Conservation (phyloP, 352 stramenopile species). For the Saprolegnia diclina region DNA sequence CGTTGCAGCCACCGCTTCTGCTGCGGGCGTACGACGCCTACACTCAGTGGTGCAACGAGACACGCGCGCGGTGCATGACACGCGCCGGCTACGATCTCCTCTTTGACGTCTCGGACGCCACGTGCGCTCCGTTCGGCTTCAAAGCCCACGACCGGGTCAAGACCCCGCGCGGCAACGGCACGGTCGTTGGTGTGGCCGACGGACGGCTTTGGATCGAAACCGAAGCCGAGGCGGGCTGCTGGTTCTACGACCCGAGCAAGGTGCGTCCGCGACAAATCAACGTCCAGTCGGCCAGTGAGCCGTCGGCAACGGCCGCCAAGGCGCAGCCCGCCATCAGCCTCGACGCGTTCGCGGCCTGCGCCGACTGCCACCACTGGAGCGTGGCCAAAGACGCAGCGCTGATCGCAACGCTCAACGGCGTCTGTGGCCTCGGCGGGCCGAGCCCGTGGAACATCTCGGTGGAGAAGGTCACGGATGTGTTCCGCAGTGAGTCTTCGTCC, state of each 20-base stretch:
- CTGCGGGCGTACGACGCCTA: constrained; percentile 49
- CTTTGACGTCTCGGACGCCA: constrained; percentile 51
- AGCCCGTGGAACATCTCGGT: constrained; percentile 26
- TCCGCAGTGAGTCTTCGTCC: not conserved
- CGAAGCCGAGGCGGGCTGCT: constrained; percentile 64
- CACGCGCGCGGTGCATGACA: constrained; percentile 52
- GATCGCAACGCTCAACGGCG: constrained; percentile 9
- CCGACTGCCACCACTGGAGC: constrained; percentile 23
- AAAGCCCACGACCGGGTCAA: constrained; percentile 52
- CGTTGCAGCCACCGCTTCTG: constrained; percentile 33
- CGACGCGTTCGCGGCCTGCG: not conserved
- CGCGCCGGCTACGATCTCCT: constrained; percentile 52
- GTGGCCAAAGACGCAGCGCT: constrained; percentile 21
- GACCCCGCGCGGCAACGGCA: constrained; percentile 64
- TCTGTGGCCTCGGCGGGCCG: not conserved
- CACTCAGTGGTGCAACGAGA: constrained; percentile 43
- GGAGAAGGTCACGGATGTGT: constrained; percentile 24
- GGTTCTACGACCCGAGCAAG: constrained; percentile 74
- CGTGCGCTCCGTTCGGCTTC: constrained; percentile 44
- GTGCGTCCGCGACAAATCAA: constrained; percentile 32
- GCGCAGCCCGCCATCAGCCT: not conserved
- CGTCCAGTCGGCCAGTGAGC: not conserved
- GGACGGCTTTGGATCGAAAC: constrained; percentile 73
- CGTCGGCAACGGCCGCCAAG: constrained; percentile 3
- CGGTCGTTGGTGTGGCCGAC: constrained; percentile 55